Conservation (phyloP, 495 filamentous ascomycete genomes). For the Cairneyella variabilis region DNA sequence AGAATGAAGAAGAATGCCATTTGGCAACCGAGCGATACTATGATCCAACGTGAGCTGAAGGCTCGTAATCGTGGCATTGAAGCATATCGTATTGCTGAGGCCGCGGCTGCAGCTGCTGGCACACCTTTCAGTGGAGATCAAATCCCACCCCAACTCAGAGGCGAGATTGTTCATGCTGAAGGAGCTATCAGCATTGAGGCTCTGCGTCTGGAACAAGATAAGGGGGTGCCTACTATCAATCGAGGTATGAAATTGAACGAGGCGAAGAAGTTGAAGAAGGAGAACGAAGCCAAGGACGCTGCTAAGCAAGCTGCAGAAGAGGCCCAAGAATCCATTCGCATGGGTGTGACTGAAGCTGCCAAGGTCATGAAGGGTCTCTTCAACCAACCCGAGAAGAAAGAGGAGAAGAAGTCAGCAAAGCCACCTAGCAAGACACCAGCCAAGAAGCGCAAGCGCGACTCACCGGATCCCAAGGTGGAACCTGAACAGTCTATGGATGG, state of each 20-base stretch:
- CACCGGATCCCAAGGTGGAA: conserved; percentile 34
- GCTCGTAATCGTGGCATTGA: conserved; percentile 72
- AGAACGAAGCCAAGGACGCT: conserved; percentile 55
- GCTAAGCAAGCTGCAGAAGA: conserved; percentile 52
- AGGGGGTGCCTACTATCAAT: conserved; percentile 72
- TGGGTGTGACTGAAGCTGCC: conserved; percentile 49
- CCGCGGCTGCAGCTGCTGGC: conserved; percentile 63
- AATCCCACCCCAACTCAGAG: conserved; percentile 23
- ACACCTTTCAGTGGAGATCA: conserved; percentile 48
- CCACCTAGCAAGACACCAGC: conserved; percentile 15
- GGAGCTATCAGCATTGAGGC: conserved; percentile 48
- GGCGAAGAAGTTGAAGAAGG: conserved; percentile 85
- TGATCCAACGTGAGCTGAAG: conserved; percentile 87
- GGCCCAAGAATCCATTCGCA: conserved; percentile 55
- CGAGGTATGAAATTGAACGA: conserved; percentile 90
- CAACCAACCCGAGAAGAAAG: conserved; percentile 19
- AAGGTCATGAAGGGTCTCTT: conserved; percentile 47
- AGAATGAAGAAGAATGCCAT: conserved; percentile 99
- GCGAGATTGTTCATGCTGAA: conserved; percentile 34
- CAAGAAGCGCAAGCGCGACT: conserved; percentile 53
- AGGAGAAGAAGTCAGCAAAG: conserved; percentile 16
- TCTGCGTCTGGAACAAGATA: conserved; percentile 45
- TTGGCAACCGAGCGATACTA: conserved; percentile 93
- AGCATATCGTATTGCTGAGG: conserved; percentile 65
- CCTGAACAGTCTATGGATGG: conserved; percentile 36